Percentiles rank a stretch among this genome's conserved stretches.
These are phyloP conservation scores for Nelumbo lutea DNA, from an alignment of 164 flowering plant genomes.

Conservation along the genomic window DNA sequence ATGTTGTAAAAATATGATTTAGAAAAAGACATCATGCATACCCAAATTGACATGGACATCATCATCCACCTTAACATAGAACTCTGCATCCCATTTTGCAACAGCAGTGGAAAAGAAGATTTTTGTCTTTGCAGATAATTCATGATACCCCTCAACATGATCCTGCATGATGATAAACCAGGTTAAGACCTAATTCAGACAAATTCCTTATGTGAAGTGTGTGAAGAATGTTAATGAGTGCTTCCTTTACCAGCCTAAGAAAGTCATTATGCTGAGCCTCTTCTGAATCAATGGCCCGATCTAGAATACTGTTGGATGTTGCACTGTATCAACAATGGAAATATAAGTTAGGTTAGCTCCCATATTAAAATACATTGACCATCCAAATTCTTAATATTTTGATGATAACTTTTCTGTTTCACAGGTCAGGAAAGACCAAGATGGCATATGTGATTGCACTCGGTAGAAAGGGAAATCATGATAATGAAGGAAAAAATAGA, in stretches of 20 bases:
- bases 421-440: no score
- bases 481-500: no score
- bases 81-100: constrained; percentile 15
- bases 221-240: background rate
- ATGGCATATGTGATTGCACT: no score
- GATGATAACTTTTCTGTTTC: no score
- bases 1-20: background rate
- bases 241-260: constrained; percentile 29
- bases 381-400: background rate
- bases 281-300: constrained; percentile 83
- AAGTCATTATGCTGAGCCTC: constrained; percentile 84
- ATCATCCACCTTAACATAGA: constrained; percentile 14
- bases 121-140: constrained; percentile 9
- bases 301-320: constrained; percentile 77
- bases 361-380: background rate
- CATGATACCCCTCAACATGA: constrained; percentile 18
- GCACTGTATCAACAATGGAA: constrained; percentile 50
- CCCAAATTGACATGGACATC: constrained; percentile 19
- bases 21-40: background rate
- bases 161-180: constrained; percentile 5
- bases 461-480: no score
- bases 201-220: background rate
- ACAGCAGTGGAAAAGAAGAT: constrained; percentile 11
- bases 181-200: background rate
- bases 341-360: constrained; percentile 1